Evolutionary conservation across 768 basidiomycete species (phyloP), one percentile per base, ranked within the genome.

Genomic region (Agaricus subrufescens): DNA sequence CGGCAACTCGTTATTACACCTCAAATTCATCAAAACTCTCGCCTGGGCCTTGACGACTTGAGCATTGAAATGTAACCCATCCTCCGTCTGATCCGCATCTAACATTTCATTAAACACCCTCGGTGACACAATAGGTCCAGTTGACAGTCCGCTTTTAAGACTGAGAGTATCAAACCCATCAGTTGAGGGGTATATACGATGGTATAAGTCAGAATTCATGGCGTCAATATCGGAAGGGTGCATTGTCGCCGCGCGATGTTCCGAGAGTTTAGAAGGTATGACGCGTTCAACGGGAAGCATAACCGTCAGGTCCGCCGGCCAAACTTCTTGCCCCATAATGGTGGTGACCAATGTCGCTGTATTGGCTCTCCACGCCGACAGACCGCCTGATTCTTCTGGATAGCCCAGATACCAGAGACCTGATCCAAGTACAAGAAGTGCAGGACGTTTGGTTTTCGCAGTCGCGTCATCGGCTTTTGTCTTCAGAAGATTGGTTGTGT

Each of bases 351-450:
- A 75, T 7, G 70, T 63, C 62, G 92, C 88, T 59, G 91, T 84
- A 61, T 80, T 87, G 26, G 76, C 75, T 62, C 89, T 88, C 91
- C 92, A 97, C 1, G 84, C 76, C 30, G 85, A 71, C 40, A 94
- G 74, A 3, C 91, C 91, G 25, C 91, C 89, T 0, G 90, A 89
- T 15, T 73, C 61, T 37, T 81, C 73, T 0, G 85, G 75, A 67
- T 94, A 85, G 25, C 91, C 84, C 44, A 97, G 79, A 67, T 92
- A 92, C 94, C 94, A 95, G 38, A 96, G 73, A 0, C 94, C 94
- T 12, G 89, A 85, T 9, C 94, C 94, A 14, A 97, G 67, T 9
- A 95, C 86, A 29, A 94, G 77, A 46, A 97, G 70, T 0, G 86
- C 83, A 1, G 90, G 71, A 19, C 43, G 38, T n/a, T 57, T 45